A percentile compares a stretch with the other conserved stretches of the same genome.
Conservation (phyloP, 2,329 filamentous ascomycete species). For the Fusarium temperatum region DNA sequence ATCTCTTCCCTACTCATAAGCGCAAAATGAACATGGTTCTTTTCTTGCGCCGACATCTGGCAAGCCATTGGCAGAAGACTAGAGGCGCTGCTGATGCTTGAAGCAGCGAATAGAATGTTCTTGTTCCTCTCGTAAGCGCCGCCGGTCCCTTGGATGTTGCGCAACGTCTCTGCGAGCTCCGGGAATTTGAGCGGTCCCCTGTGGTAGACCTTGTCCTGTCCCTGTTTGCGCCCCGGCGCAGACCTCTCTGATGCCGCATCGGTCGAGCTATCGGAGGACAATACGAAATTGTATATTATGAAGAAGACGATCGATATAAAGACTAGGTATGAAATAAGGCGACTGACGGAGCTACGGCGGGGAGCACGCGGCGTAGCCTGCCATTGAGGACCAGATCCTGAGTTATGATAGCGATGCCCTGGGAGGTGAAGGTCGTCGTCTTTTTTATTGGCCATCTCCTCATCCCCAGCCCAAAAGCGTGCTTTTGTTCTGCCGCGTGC, state of each 20-base stretch:
- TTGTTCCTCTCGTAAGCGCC: constrained; percentile 64
- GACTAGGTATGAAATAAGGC: constrained; percentile 64
- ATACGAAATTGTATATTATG: constrained; percentile 32
- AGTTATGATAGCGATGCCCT: constrained; percentile 41
- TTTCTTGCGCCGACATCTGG: constrained; percentile 76
- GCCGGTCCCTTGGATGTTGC: constrained; percentile 63
- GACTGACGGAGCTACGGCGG: constrained; percentile 63
- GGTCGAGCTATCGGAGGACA: constrained; percentile 45
- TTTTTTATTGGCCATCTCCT: constrained; percentile 66
- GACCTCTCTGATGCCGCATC: constrained; percentile 10
- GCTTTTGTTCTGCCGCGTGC: constrained; percentile 44
- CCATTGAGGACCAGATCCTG: constrained; percentile 50
- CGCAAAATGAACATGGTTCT: constrained; percentile 83
- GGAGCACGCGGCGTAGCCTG: constrained; percentile 52
- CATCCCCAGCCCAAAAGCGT: constrained; percentile 60
- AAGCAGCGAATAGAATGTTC: constrained; percentile 82
- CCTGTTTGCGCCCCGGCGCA: constrained; percentile 3
- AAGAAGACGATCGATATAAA: constrained; percentile 65
- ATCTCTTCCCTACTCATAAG: constrained; percentile 80
- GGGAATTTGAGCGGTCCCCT: constrained; percentile 76
- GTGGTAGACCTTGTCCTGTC: constrained; percentile 58
- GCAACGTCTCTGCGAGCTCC: constrained; percentile 70
- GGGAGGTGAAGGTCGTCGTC: constrained; percentile 60
- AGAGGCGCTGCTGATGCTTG: constrained; percentile 76
- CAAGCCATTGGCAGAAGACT: constrained; percentile 84